phyloP scores from a whole-genome alignment of 768 basidiomycete genomes.

The Clitopilus hobsonii region DNA sequence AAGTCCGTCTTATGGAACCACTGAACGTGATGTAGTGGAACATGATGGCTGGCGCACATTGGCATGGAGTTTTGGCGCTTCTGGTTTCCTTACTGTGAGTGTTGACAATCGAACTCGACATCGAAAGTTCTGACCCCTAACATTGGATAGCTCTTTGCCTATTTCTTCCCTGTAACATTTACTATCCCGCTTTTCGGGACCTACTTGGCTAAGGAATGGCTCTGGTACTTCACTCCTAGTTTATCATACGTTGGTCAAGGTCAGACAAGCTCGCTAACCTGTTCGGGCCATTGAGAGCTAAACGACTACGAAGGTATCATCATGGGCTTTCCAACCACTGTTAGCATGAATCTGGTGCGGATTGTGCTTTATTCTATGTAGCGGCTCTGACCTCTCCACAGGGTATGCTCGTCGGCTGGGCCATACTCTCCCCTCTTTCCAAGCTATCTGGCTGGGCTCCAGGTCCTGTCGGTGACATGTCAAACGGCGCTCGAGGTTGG shows the following conservation, averaged over 20 bases:
- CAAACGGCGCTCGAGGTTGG: conserved; percentile 89
- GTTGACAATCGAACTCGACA: neutral
- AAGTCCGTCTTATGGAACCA: conserved; percentile 3
- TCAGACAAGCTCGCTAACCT: conserved; percentile 16
- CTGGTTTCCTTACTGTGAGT: conserved; percentile 72
- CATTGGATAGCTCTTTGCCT: conserved; percentile 62
- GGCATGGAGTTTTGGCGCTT: conserved; percentile 71
- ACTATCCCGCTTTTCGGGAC: conserved; percentile 82
- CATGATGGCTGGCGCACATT: conserved; percentile 76
- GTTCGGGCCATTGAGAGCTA: neutral
- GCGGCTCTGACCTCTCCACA: conserved; percentile 20
- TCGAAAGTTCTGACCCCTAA: conserved; percentile 4
- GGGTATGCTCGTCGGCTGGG: conserved; percentile 99
- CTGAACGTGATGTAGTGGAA: conserved; percentile 46
- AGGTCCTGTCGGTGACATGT: conserved; percentile 84
- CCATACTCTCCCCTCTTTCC: conserved; percentile 82
- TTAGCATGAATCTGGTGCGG: conserved; percentile 84
- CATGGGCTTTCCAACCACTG: conserved; percentile 93
- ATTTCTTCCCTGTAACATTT: conserved; percentile 88
- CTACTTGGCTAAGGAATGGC: conserved; percentile 81
- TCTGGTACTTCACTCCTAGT: conserved; percentile 92
- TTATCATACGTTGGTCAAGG: conserved; percentile 93
- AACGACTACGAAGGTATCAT: conserved; percentile 63
- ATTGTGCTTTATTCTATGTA: neutral
- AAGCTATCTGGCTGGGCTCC: conserved; percentile 89